Conservation (phyloP, 169 alveolate genomes). For the Plasmodium cynomolgi region DNA sequence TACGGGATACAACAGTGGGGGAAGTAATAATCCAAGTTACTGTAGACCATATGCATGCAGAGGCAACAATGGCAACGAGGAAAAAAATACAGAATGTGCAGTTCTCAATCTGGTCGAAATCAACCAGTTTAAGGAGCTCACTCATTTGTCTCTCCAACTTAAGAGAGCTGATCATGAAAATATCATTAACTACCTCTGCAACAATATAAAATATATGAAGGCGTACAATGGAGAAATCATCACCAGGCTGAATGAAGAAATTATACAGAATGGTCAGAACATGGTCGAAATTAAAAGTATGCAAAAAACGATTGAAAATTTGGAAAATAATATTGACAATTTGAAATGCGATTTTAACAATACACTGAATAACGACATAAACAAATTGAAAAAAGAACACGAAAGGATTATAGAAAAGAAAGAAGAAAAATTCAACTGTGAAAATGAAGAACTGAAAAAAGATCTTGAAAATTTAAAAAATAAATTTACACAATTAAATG, state of each 20-base stretch:
- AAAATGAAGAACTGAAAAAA: conserved; percentile 53
- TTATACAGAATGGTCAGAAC: conserved; percentile 36
- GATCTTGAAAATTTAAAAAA: conserved; percentile 41
- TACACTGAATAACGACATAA: conserved; percentile 36
- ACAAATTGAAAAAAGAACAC: conserved; percentile 34
- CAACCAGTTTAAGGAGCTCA: conserved; percentile 62
- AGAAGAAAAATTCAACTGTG: conserved; percentile 30
- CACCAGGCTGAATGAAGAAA: conserved; percentile 55
- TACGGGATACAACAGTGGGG: background rate
- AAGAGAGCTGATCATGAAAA: conserved; percentile 33
- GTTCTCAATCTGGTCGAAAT: conserved; percentile 55
- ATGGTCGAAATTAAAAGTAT: conserved; percentile 27
- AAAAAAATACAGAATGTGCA: conserved; percentile 9
- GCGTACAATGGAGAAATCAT: conserved; percentile 37
- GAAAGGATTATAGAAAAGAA: conserved; percentile 18
- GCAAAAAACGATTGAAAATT: conserved; percentile 69
- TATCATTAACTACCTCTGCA: conserved; percentile 37
- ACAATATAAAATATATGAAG: conserved; percentile 38
- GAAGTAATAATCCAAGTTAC: background rate
- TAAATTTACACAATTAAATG: conserved; percentile 29
- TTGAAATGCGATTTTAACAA: conserved; percentile 33
- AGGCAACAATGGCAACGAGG: background rate
- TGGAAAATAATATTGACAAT: conserved; percentile 34
- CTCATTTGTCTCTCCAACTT: conserved; percentile 51
- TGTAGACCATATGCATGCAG: background rate